Evolutionary conservation across 2,329 filamentous ascomycete species (phyloP), one percentile per base, ranked within the genome.

Genomic region (Aspergillus flavus): DNA sequence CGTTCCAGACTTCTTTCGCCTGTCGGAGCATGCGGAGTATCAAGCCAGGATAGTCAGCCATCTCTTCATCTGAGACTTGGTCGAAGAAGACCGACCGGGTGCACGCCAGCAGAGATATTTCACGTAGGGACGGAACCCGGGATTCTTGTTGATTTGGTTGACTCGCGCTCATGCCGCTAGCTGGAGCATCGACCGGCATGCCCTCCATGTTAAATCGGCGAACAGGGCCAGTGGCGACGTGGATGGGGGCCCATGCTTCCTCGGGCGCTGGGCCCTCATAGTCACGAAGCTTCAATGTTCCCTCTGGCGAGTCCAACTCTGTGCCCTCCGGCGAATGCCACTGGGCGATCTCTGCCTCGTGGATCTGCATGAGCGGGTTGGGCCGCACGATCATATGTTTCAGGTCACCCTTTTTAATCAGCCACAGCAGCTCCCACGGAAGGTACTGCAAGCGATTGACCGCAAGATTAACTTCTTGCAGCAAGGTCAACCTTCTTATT

Each of bases 381-480:
- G 79, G 79, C 23, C 73, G 76, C 19, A 78, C 72, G 3, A 70
- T 76, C 21, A 80, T 68, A 54, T 78, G 78, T 58, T 74, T 77
- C 54, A 81, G 60, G 26, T 78, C 72, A 6, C 77, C 77, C 48
- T 76, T 71, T 34, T 70, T 72, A 26, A 79, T 75, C 4, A 83
- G 71, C 60, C 73, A 72, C 19, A 83, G 65, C 7, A 84, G 66
- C 57, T 83, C 81, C 74, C 78, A 82, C 0, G 82, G 82, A 2
- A 84, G 75, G 52, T 73, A 74, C 12, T 70, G 65, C 11, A 84
- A 71, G 34, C 76, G 71, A 63, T 83, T 84, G 34, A 78, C 76
- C 2, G 79, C 76, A 28, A 83, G 65, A 43, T 83, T 83, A n/a
- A 83, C 67, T 30, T 79, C 77, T 69, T 79, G 75, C 46, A 84